Conservation (phyloP, 176 grass and related monocot species). For the Phoenix dactylifera region DNA sequence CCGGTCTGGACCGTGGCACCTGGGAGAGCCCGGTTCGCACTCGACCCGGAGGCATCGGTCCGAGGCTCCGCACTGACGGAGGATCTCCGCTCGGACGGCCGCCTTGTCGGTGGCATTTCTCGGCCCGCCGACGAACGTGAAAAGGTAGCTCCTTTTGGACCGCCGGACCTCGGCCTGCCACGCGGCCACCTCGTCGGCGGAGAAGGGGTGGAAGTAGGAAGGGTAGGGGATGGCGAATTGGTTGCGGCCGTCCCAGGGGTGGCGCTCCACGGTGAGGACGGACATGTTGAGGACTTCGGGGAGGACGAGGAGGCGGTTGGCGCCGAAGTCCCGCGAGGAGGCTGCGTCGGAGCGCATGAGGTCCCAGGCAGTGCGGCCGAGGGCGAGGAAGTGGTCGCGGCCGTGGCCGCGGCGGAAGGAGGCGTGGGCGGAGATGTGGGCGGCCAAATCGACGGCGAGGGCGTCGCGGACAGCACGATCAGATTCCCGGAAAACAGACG, state of each 20-base stretch:
- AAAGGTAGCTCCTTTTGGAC: slow-evolving; percentile 17
- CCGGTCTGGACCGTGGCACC: background rate
- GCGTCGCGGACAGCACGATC: slow-evolving; percentile 7
- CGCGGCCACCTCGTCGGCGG: slow-evolving; percentile 5
- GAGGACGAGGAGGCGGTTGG: slow-evolving; percentile 12
- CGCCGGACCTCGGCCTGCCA: slow-evolving; percentile 28
- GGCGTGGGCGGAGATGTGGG: slow-evolving; percentile 3
- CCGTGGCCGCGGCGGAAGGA: slow-evolving; percentile 18
- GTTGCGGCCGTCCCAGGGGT: slow-evolving; percentile 10
- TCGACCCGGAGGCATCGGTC: slow-evolving; percentile 15
- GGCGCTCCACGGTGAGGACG: slow-evolving; percentile 25
- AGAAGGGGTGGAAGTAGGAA: slow-evolving; percentile 30
- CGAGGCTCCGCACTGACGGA: slow-evolving; percentile 14
- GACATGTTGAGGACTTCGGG: slow-evolving; percentile 26
- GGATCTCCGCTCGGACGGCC: background rate
- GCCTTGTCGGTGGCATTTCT: background rate
- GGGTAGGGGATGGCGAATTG: slow-evolving; percentile 35
- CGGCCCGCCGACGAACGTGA: slow-evolving; percentile 23
- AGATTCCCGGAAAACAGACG: background rate
- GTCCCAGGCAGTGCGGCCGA: slow-evolving; percentile 12
- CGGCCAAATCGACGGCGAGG: slow-evolving; percentile 12
- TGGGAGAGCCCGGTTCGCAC: slow-evolving; percentile 1
- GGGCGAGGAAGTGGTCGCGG: slow-evolving; percentile 26
- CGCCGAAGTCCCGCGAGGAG: background rate
- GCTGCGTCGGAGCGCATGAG: background rate